Evolutionary conservation across 2,329 filamentous ascomycete genomes (phyloP), one percentile per base, ranked within the genome.

Genomic region (Calonectria hongkongensis): DNA sequence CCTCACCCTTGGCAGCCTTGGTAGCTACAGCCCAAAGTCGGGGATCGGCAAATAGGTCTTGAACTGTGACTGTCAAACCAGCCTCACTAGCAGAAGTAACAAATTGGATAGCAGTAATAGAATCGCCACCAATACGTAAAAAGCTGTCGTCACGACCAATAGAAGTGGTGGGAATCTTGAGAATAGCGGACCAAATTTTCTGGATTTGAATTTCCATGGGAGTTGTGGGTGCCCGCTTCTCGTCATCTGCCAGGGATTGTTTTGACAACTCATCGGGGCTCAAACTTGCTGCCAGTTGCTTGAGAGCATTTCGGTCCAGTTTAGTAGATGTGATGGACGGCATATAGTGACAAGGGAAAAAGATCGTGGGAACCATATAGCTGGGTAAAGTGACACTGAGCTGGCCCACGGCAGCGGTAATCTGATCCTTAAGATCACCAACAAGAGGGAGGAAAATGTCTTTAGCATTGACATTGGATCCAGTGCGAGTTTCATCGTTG

Each of bases 131-230:
- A 10, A 74, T 51, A 5, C 70, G 67, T 27, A 74, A 62, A n/a
- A 73, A 73, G 15, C 30, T 70, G 6, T 74, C 70, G 3, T 75
- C 63, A n/a, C 54, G 68, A 1, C 72, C 39, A 18, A 71, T 62
- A 2, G 5, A 85, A 69, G 10, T 75, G 75, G 8, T 86, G 75
- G 0, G 84, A 76, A 4, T 81, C 75, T 21, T 63, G 18, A 63
- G 58, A 30, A 63, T 25, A 15, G 58, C 5, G 2, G 79, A 76
- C 84, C 86, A 86, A 33, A 83, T 74, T 16, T 68, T 50, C 27
- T 76, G 79, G 15, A 84, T 9, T 48, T 48, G 9, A 33, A 47
- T 25, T 43, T 63, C 58, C 39, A 63, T 47, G 16, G 58, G 25
- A 21, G 58, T 47, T 16, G 25, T 16, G 7, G 58, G 58, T 15